Evolutionary conservation across 1,139 yeast genomes (phyloP), one percentile per base, ranked within the genome.

Genomic region (Schizosaccharomyces versatilis): DNA sequence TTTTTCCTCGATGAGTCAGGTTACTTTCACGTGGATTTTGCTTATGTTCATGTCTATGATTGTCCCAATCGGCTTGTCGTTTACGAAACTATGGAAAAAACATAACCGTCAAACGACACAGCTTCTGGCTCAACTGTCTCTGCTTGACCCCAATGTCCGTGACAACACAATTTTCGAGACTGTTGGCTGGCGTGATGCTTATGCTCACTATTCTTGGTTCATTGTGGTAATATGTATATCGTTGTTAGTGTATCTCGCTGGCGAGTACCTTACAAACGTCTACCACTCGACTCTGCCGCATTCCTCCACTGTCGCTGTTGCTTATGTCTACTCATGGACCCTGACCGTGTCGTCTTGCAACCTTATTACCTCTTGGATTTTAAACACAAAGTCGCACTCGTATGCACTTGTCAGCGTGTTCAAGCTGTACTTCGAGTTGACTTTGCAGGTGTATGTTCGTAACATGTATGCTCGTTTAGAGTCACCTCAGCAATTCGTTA

Each of bases 401-500:
- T 55, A 57, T 19, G 53, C 59, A 14, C 47, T 57, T 38, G 49
- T 49, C 9, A 52, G 53, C 48, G 55, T 56, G 42, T 57, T 57
- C 48, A 57, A 57, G 38, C 39, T 57, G 10, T 57, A 57, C 41
- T 57, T 56, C 32, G 58, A 57, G 8, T 38, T 57, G 51, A 57
- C 59, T 38, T 55, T 56, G 47, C 55, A 56, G 24, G 54, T 56
- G 38, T 57, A 57, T 41, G 57, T 57, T 14, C 56, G 59, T 6
- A 57, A 57, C 52, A 48, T 57, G 14, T 57, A 57, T 38, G 59
- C 59, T 12, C 51, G 59, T 32, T 53, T 57, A 38, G 58, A 55
- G 19, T 54, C 59, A 14, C 59, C 59, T 32, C 57, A 55, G 41
- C 58, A 57, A 36, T 57, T 57, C 32, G 59, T 58, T n/a, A 55